Evolutionary conservation across 805 yeast genomes (phyloP), one percentile per base, ranked within the genome.

Genomic region (Pichia exigua): DNA sequence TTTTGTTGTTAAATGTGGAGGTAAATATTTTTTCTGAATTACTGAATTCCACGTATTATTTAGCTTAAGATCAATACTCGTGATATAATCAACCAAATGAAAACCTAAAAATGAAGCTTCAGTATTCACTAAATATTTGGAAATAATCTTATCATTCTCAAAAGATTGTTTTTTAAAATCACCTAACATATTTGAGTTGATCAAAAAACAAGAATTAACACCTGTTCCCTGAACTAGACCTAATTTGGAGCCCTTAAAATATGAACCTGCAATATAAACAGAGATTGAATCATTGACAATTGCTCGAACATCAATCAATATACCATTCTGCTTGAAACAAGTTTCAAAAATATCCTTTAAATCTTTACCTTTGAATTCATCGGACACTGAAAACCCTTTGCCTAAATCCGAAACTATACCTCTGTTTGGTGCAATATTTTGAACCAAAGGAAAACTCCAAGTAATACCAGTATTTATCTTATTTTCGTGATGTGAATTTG

Each of bases 161-260:
- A 32, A 42, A 17, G 26, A 35, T 7, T 20, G 21, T 24, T 27
- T 42, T 21, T 24, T 48, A 20, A 11, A 6, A 8, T 13, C 7
- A 26, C 43, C 18, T 45, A 73, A 55, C 22, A 79, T 62, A 2
- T 44, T 38, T 2, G 54, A 46, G 11, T 62, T 55, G 9, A 63
- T 27, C 20, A 69, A 58, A 67, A 79, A 69, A 65, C 81, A 79
- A 38, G 79, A 63, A 58, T 84, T 84, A 49, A 79, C 64, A 1
- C 91, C 91, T 3, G 91, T 84, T 1, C 91, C 90, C 47, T 83
- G 64, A 3, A 84, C 85, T 57, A 84, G 57, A 0, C 86, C 85
- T 44, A 83, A 58, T 51, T 67, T 60, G 49, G 74, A 72, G 2
- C 67, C 53, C 13, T 60, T 56, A 18, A 64, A 55, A 15, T 64